These are phyloP conservation scores for Lomentospora prolificans DNA, from an alignment of 2,329 filamentous ascomycete genomes.

Conservation along the genomic window DNA sequence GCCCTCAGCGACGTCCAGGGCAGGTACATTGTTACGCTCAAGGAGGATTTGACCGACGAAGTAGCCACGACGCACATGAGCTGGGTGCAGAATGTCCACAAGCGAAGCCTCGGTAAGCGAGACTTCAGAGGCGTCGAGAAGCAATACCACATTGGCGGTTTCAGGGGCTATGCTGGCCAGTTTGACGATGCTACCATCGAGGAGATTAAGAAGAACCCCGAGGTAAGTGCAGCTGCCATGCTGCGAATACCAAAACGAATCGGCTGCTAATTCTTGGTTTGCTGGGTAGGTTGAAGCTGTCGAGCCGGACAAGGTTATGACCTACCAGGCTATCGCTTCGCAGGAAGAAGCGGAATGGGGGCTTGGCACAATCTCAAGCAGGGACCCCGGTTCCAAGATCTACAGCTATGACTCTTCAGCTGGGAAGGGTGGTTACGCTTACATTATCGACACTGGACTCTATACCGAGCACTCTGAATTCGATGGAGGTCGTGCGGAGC, in stretches of 20 bases:
- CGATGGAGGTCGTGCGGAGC: constrained; percentile 28
- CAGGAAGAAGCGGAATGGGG: constrained; percentile 31
- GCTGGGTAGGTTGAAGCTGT: constrained; percentile 13
- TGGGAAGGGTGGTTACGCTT: constrained; percentile 33
- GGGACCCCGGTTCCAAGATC: constrained; percentile 20
- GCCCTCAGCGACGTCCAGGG: constrained; percentile 19
- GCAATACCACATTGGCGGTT: constrained; percentile 14
- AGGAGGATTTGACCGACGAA: constrained; percentile 20
- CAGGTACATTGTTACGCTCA: constrained; percentile 36
- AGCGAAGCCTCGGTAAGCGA: constrained; percentile 22
- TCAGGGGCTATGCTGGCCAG: constrained; percentile 30
- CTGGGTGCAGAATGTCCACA: constrained; percentile 22
- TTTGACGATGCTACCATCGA: constrained; percentile 32
- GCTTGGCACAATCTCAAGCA: constrained; percentile 33
- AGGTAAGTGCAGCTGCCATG: no score
- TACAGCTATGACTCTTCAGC: constrained; percentile 32
- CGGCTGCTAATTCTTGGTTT: no score
- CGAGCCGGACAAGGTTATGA: constrained; percentile 16
- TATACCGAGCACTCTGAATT: constrained; percentile 34
- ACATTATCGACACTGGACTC: constrained; percentile 47
- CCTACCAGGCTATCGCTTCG: constrained; percentile 20
- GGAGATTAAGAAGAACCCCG: constrained; percentile 26
- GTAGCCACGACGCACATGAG: constrained; percentile 21
- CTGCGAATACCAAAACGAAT: no score
- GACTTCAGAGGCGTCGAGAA: constrained; percentile 14